These are phyloP conservation scores for Bipolaris sorokiniana DNA, from an alignment of 2,329 filamentous ascomycete species.

Conservation along the genomic window DNA sequence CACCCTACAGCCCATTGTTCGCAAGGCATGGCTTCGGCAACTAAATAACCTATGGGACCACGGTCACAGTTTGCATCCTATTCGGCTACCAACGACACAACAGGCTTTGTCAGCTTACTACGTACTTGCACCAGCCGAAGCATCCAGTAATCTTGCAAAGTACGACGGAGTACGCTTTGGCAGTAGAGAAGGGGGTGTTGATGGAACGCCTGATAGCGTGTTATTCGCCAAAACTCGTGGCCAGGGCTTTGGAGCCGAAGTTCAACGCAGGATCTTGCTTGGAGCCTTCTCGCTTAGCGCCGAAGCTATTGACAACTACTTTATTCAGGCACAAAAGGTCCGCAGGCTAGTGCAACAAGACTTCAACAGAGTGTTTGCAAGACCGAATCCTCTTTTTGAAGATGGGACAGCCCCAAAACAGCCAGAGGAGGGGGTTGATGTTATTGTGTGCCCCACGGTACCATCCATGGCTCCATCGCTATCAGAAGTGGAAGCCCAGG, in stretches of 20 bases:
- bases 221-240: slow-evolving; percentile 76
- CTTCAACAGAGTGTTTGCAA: slow-evolving; percentile 78
- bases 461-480: slow-evolving; percentile 75
- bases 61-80: slow-evolving; percentile 75
- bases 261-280: slow-evolving; percentile 83
- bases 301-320: slow-evolving; percentile 93
- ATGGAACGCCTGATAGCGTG: slow-evolving; percentile 59
- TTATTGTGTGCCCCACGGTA: slow-evolving; percentile 85
- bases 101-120: slow-evolving; percentile 94
- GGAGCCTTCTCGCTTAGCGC: slow-evolving; percentile 91
- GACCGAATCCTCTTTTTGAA: slow-evolving; percentile 69
- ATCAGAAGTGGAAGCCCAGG: slow-evolving; percentile 61
- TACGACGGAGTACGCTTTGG: slow-evolving; percentile 98
- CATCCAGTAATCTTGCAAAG: slow-evolving; percentile 92
- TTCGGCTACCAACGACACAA: slow-evolving; percentile 82
- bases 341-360: slow-evolving; percentile 83
- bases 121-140: slow-evolving; percentile 91
- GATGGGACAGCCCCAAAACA: slow-evolving; percentile 26
- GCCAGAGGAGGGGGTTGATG: slow-evolving; percentile 73
- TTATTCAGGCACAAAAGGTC: slow-evolving; percentile 89
- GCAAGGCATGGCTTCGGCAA: slow-evolving; percentile 69
- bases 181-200: slow-evolving; percentile 60
- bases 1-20: slow-evolving; percentile 75
- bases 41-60: slow-evolving; percentile 64
- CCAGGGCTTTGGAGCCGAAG: slow-evolving; percentile 79